These are phyloP conservation scores for Dendrothele bispora DNA, from an alignment of 768 basidiomycete species.

Conservation along the genomic window DNA sequence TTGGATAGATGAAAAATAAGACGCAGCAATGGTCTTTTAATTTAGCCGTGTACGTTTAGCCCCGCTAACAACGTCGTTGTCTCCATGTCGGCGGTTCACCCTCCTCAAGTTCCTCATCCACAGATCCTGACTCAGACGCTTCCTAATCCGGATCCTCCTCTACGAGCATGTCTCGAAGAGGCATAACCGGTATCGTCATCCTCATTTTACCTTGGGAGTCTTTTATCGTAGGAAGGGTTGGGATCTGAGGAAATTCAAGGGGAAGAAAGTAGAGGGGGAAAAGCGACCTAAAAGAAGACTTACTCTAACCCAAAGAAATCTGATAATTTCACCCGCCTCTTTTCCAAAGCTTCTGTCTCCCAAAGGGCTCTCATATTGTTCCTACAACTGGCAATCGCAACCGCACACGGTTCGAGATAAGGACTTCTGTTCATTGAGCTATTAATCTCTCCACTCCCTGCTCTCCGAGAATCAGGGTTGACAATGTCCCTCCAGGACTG, in stretches of 20 bases:
- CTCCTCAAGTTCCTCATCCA: conserved; percentile 61
- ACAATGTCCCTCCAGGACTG: conserved; percentile 54
- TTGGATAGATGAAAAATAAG: conserved; percentile 67
- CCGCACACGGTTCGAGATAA: conserved; percentile 42
- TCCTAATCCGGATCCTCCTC: conserved; percentile 67
- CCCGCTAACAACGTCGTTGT: conserved; percentile 65
- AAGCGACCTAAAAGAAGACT: conserved; percentile 22
- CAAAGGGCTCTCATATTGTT: conserved; percentile 59
- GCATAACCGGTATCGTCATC: too few relatives aligned
- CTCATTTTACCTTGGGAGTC: too few relatives aligned
- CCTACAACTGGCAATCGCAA: conserved; percentile 56
- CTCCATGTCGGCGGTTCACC: conserved; percentile 64
- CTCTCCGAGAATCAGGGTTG: conserved; percentile 19
- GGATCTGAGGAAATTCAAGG: conserved; percentile 1
- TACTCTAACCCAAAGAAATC: conserved; percentile 74
- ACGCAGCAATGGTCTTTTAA: too few relatives aligned
- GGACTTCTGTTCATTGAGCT: not conserved
- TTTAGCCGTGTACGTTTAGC: conserved; percentile 58
- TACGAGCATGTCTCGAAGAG: conserved; percentile 70
- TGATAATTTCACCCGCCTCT: conserved; percentile 48
- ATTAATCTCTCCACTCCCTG: too few relatives aligned
- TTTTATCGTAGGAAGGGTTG: too few relatives aligned
- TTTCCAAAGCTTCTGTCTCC: conserved; percentile 50
- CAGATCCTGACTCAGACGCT: conserved; percentile 64
- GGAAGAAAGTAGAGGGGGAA: not conserved